Percentiles rank a stretch among this genome's conserved stretches.
Evolutionary conservation across 2,329 filamentous ascomycete genomes (phyloP).

Genomic region (Alternaria rosae): DNA sequence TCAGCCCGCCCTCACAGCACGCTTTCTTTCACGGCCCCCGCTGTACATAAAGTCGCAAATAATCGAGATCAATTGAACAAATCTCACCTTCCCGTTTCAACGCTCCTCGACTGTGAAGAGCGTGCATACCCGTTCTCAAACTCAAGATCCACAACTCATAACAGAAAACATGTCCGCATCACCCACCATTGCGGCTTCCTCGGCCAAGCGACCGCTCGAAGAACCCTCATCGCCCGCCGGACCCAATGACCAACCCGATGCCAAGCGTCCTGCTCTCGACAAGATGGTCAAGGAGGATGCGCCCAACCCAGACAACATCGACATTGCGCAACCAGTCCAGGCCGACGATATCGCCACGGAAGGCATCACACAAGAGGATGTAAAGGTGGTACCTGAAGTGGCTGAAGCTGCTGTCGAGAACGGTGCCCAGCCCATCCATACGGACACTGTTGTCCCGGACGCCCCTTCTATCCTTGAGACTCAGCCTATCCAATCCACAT

Average conservation of each 20-base stretch:
- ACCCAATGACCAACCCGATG: conserved; percentile 91
- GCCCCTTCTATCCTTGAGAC: conserved; percentile 59
- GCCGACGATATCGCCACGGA: conserved; percentile 44
- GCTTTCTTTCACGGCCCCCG: conserved; percentile 88
- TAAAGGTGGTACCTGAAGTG: conserved; percentile 30
- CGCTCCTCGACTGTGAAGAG: conserved; percentile 44
- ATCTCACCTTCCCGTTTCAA: conserved; percentile 39
- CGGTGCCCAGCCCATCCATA: conserved; percentile 67
- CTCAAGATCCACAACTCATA: conserved; percentile 32
- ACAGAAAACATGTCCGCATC: conserved; percentile 55
- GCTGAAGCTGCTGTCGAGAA: conserved; percentile 51
- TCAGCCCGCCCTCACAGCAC: conserved; percentile 72
- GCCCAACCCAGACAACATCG: conserved; percentile 58
- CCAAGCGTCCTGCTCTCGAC: conserved; percentile 94
- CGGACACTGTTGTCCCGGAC: conserved; percentile 75
- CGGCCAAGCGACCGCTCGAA: conserved; percentile 93
- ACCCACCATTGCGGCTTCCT: conserved; percentile 61
- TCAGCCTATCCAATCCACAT: conserved; percentile 66
- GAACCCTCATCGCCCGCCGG: conserved; percentile 95
- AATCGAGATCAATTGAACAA: conserved; percentile 52
- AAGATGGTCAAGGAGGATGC: conserved; percentile 78
- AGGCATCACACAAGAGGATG: conserved; percentile 40
- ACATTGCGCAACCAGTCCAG: conserved; percentile 46
- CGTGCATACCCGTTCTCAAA: conserved; percentile 20
- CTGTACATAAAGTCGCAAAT: conserved; percentile 65